phyloP scores from a whole-genome alignment of 129 eudicot species.

The Dittrichia graveolens region DNA sequence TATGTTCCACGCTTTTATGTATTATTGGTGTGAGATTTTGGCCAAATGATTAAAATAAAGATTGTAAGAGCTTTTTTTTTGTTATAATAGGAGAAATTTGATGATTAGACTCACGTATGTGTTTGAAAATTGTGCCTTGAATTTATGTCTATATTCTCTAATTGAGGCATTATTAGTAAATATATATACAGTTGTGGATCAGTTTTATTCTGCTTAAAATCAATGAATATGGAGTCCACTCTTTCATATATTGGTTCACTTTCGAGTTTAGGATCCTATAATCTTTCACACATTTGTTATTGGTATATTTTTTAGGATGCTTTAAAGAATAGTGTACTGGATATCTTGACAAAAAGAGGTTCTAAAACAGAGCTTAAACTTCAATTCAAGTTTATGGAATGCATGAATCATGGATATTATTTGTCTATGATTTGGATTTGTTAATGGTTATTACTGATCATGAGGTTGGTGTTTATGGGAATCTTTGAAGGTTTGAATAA shows the following conservation, averaged over 20 bases:
- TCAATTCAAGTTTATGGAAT: slow-evolving; percentile 66
- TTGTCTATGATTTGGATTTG: slow-evolving; percentile 23
- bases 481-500: no score
- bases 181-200: slow-evolving; percentile 13
- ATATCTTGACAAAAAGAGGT: slow-evolving; percentile 72
- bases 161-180: no score
- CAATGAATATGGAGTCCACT: not conserved
- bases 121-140: no score
- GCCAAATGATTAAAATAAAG: slow-evolving; percentile 93
- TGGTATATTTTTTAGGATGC: slow-evolving; percentile 60
- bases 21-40: slow-evolving; percentile 93
- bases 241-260: no score
- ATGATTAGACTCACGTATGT: no score
- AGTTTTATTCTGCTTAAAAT: not conserved
- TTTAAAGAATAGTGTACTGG: slow-evolving; percentile 76
- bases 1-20: slow-evolving; percentile 42
- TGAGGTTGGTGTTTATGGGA: slow-evolving; percentile 98
- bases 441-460: slow-evolving; percentile 35
- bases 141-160: no score
- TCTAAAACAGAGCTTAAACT: slow-evolving; percentile 84
- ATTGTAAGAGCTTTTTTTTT: slow-evolving; percentile 65
- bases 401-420: slow-evolving; percentile 11
- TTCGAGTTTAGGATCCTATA: not conserved
- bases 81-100: not conserved
- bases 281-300: slow-evolving; percentile 7